Conservation (phyloP, 2,329 filamentous ascomycete species). For the Talaromyces sp. region DNA sequence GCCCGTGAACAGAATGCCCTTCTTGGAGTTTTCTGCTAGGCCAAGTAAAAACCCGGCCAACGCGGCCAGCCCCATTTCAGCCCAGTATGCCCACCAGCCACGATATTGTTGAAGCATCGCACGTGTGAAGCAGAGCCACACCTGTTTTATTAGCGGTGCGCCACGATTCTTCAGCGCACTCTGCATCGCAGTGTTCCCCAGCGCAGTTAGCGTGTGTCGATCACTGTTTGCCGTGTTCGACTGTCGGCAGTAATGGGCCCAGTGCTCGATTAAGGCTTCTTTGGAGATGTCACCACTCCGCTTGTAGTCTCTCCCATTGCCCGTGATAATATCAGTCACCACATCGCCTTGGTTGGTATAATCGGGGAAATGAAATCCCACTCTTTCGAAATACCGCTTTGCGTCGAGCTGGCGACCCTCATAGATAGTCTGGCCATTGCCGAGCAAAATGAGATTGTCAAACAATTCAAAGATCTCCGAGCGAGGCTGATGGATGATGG, state of each 20-base stretch:
- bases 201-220: constrained; percentile 1
- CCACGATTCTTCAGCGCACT: constrained; percentile 47
- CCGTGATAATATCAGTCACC: constrained; percentile 55
- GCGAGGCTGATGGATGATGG: constrained; percentile 57
- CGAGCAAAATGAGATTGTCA: constrained; percentile 52
- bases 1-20: constrained; percentile 7
- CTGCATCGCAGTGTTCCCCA: constrained; percentile 30
- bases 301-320: constrained; percentile 8
- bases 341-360: constrained; percentile 53
- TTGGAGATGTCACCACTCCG: constrained; percentile 4
- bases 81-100: neutral
- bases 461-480: constrained; percentile 55
- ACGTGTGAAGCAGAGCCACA: constrained; percentile 49
- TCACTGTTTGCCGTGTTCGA: neutral
- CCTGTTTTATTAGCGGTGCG: constrained; percentile 43
- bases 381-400: constrained; percentile 46
- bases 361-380: constrained; percentile 47
- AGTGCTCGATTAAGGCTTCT: neutral
- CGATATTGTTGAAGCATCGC: constrained; percentile 55
- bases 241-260: neutral
- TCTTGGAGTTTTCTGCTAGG: constrained; percentile 1
- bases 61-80: constrained; percentile 7
- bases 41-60: constrained; percentile 6
- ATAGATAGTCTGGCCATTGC: constrained; percentile 52
- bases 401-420: constrained; percentile 40